Evolutionary conservation across 2,329 filamentous ascomycete genomes (phyloP).

Genomic region (Aureobasidium sp.): DNA sequence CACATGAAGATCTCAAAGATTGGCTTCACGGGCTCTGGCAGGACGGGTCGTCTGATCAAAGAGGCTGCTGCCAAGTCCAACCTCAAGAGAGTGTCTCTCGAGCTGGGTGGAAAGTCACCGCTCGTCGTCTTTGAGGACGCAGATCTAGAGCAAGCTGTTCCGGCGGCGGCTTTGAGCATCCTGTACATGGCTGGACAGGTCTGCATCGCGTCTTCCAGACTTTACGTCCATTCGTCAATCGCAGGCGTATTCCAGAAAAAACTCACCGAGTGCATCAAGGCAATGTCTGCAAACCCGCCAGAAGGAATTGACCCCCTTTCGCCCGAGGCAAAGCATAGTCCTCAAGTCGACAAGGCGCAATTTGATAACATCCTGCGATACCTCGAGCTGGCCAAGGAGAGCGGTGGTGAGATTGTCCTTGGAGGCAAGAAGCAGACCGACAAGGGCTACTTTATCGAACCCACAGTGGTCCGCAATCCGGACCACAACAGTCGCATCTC

Average conservation of each 20-base stretch:
- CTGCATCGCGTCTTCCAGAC: slow-evolving; percentile 24
- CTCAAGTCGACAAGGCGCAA: slow-evolving; percentile 20
- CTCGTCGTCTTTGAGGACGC: slow-evolving; percentile 14
- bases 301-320: not conserved
- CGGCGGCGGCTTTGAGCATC: slow-evolving; percentile 1
- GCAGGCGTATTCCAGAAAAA: slow-evolving; percentile 20
- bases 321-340: not conserved
- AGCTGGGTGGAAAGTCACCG: slow-evolving; percentile 53
- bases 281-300: not conserved
- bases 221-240: slow-evolving; percentile 26
- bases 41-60: slow-evolving; percentile 50
- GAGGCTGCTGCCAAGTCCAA: slow-evolving; percentile 28
- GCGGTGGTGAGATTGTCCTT: slow-evolving; percentile 22
- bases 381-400: slow-evolving; percentile 23
- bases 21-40: slow-evolving; percentile 68
- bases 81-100: slow-evolving; percentile 53
- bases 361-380: slow-evolving; percentile 28
- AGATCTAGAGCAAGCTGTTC: slow-evolving; percentile 11
- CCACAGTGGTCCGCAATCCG: slow-evolving; percentile 40
- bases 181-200: slow-evolving; percentile 11
- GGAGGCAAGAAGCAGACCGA: slow-evolving; percentile 22
- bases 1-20: slow-evolving; percentile 68
- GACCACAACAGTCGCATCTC: slow-evolving; percentile 29
- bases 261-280: not conserved
- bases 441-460: slow-evolving; percentile 41